Conservation (phyloP, 768 basidiomycete species). For the Kondoa malvinella region DNA sequence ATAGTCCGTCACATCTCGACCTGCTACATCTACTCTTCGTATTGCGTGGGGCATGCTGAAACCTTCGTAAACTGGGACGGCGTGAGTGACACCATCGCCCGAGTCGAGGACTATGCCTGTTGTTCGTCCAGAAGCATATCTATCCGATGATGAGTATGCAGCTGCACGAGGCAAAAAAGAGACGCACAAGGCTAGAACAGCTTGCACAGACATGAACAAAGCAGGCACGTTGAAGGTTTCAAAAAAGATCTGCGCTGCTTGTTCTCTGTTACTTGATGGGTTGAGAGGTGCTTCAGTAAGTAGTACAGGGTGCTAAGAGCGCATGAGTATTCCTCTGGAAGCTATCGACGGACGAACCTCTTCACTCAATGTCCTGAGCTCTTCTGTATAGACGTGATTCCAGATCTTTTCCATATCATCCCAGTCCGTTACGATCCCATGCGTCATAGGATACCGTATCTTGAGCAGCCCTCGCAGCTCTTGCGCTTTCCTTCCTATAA, state of each 20-base stretch:
- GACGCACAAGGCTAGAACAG: constrained; percentile 79
- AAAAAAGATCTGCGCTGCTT: constrained; percentile 96
- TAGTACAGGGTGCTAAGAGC: constrained; percentile 73
- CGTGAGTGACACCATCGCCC: constrained; percentile 95
- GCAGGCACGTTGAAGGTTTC: constrained; percentile 99
- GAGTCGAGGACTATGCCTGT: constrained; percentile 99
- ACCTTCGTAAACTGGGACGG: constrained; percentile 95
- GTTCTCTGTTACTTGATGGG: constrained; percentile 85
- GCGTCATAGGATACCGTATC: constrained; percentile 91
- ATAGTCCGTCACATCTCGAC: constrained; percentile 91
- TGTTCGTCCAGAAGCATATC: constrained; percentile 94
- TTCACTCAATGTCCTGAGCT: constrained; percentile 84
- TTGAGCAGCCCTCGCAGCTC: constrained; percentile 88
- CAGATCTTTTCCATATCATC: constrained; percentile 99
- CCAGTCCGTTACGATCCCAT: constrained; percentile 98
- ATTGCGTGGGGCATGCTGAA: constrained; percentile 99
- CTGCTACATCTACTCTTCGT: constrained; percentile 85
- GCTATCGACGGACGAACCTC: constrained; percentile 45
- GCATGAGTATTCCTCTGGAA: background rate
- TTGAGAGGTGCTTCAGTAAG: constrained; percentile 95
- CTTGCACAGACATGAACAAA: constrained; percentile 88
- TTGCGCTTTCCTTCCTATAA: constrained; percentile 88
- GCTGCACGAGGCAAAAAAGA: background rate
- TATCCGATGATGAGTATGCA: constrained; percentile 30
- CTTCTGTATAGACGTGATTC: constrained; percentile 93